Base-by-base conservation (phyloP, 345 rosid species). In the Anastatica hierochuntica region DNA sequence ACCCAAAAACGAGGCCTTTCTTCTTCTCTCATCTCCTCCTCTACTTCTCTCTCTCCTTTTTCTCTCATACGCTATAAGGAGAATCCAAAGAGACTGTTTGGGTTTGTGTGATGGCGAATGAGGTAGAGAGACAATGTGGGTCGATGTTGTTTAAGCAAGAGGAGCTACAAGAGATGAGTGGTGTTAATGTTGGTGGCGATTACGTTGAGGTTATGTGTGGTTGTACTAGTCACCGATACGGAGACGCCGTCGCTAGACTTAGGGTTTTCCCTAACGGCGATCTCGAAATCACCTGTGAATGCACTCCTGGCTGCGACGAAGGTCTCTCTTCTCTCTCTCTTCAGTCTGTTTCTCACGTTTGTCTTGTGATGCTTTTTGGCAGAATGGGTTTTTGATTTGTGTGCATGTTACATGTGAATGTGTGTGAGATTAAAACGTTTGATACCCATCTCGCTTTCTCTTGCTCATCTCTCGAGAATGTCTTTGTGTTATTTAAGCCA, bases 221-320 rank as follows among this genome's bases (percentile, higher is more conserved):
- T 27, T 94, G 99, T 84, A 94, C 99, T 13, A 94, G 95, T 60
- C 97, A 82, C 68, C 77, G 92, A 18, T 94, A 94, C 69, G 97
- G 99, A 67, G 99, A 94, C 66, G 99, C 97, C 45, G 99, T 94
- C 61, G 99, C 97, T 19, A 76, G 79, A 54, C 95, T 94, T 85
- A 94, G 94, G 97, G 97, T 94, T 94, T 83, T 83, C 74, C 65
- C 73, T 48, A 88, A 62, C 62, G 97, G 99, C 58, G 90, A 88
- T 50, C 97, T 94, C 56, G 94, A 79, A 58, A 88, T 88, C 82
- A 71, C 81, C 62, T 94, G 99, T 60, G 94, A 94, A 75, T 94
- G 99, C 84, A 83, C 97, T 17, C 97, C 95, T 15, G 99, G 97
- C 72, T 94, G 99, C 66, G 69, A 88, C 39, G 97, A 94, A 94